phyloP scores from a whole-genome alignment of 805 yeast genomes.

The Yarrowia sp. region DNA sequence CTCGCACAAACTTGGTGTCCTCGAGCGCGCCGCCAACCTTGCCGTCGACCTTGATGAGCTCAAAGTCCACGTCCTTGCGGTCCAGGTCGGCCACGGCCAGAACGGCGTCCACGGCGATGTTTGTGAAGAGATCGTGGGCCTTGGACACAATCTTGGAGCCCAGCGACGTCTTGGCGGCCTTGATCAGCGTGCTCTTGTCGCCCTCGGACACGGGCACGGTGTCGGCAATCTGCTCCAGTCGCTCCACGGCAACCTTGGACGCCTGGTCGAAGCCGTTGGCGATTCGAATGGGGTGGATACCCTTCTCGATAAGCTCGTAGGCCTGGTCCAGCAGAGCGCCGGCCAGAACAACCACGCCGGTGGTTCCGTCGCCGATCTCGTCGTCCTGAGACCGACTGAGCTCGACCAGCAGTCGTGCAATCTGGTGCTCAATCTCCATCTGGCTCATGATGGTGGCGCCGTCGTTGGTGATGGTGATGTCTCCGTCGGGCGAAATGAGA shows the following conservation, averaged over 20 bases:
- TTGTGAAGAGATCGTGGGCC: conserved; percentile 87
- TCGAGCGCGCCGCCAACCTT: conserved; percentile 92
- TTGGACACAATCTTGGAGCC: conserved; percentile 96
- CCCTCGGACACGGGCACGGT: conserved; percentile 53
- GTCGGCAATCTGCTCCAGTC: conserved; percentile 74
- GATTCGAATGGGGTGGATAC: conserved; percentile 93
- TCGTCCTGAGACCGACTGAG: conserved; percentile 94
- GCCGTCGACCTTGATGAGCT: conserved; percentile 90
- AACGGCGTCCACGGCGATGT: conserved; percentile 97
- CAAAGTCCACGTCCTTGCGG: conserved; percentile 95
- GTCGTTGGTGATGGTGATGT: conserved; percentile 95
- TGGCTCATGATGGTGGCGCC: conserved; percentile 96
- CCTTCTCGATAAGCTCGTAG: conserved; percentile 87
- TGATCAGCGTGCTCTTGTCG: conserved; percentile 55
- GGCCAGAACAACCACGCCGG: conserved; percentile 97
- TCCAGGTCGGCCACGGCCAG: conserved; percentile 86
- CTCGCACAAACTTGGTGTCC: conserved; percentile 80
- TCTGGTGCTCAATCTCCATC: conserved; percentile 94
- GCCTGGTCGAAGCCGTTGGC: conserved; percentile 98
- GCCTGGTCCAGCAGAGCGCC: conserved; percentile 95
- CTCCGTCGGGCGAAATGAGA: conserved; percentile 93
- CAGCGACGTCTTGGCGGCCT: conserved; percentile 90
- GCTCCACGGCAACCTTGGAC: conserved; percentile 80
- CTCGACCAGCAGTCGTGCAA: conserved; percentile 93
- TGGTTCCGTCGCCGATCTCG: conserved; percentile 98